phyloP scores from a whole-genome alignment of 164 flowering plant species.

The Santalum album region DNA sequence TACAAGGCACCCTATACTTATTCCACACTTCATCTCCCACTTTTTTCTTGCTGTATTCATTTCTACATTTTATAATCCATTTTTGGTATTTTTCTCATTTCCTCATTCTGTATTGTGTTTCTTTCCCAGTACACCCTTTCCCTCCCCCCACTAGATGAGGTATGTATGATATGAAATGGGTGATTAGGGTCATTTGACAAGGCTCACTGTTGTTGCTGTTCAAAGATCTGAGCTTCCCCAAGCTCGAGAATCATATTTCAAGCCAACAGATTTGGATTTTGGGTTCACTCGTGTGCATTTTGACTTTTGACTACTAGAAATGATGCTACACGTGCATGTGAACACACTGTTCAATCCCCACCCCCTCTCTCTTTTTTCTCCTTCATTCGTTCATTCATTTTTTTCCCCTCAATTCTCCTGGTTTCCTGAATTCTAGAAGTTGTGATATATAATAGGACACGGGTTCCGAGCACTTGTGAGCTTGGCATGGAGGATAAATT shows the following conservation, averaged over 20 bases:
- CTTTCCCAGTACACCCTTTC: too few relatives aligned
- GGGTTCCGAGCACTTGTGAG: slow-evolving; percentile 14
- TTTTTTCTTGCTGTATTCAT: too few relatives aligned
- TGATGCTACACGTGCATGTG: slow-evolving; percentile 10
- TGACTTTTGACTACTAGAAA: slow-evolving; percentile 30
- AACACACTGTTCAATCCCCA: slow-evolving; percentile 18
- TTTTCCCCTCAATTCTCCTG: slow-evolving; percentile 8
- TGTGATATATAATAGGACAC: not conserved
- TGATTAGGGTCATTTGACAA: not conserved
- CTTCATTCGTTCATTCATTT: too few relatives aligned
- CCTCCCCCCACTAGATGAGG: too few relatives aligned
- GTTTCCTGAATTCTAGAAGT: slow-evolving; percentile 23
- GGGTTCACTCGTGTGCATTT: slow-evolving; percentile 47
- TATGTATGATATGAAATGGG: not conserved
- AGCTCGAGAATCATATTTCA: not conserved
- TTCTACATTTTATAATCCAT: too few relatives aligned
- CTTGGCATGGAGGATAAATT: slow-evolving; percentile 1
- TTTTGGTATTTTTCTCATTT: too few relatives aligned
- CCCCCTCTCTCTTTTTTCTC: slow-evolving; percentile 10
- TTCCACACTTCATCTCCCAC: too few relatives aligned
- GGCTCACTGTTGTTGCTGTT: not conserved
- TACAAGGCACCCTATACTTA: not conserved
- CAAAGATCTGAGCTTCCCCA: not conserved
- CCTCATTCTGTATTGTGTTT: too few relatives aligned
- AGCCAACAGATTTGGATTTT: slow-evolving; percentile 33